Percentiles rank a stretch among this genome's conserved stretches.
Evolutionary conservation across 75 land plant genomes (phyloP).

Genomic region (Sequoia sempervirens): DNA sequence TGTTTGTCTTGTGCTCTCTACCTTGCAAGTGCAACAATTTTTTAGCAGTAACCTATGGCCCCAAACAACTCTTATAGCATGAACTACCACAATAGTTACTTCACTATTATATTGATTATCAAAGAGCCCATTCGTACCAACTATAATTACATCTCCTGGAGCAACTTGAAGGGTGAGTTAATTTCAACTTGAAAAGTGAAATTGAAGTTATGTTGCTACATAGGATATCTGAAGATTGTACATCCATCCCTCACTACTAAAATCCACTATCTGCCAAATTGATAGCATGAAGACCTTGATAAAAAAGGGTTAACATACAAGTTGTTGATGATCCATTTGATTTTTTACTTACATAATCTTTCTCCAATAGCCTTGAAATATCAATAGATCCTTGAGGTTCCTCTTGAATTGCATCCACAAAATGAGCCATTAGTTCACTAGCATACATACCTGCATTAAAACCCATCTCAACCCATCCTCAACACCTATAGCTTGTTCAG

Average conservation of each 20-base stretch:
- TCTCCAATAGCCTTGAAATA: slow-evolving; percentile 74
- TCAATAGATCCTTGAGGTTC: slow-evolving; percentile 83
- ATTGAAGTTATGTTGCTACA: slow-evolving; percentile 90
- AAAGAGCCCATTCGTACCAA: slow-evolving; percentile 96
- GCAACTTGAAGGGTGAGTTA: slow-evolving; percentile 79
- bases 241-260: slow-evolving; percentile 72
- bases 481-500: slow-evolving; percentile 85
- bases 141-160: slow-evolving; percentile 89
- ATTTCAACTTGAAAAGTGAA: slow-evolving; percentile 85
- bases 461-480: slow-evolving; percentile 93
- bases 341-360: slow-evolving; percentile 79
- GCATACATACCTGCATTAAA: slow-evolving; percentile 89
- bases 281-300: slow-evolving; percentile 81
- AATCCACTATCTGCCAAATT: slow-evolving; percentile 97
- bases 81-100: slow-evolving; percentile 78
- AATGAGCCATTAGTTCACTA: slow-evolving; percentile 82
- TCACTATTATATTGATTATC: slow-evolving; percentile 90
- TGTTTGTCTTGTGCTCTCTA: slow-evolving; percentile 74
- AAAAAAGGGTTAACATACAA: slow-evolving; percentile 88
- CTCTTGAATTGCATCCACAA: slow-evolving; percentile 65
- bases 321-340: slow-evolving; percentile 96
- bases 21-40: slow-evolving; percentile 85
- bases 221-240: slow-evolving; percentile 75
- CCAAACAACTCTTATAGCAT: slow-evolving; percentile 74
- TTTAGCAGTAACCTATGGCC: slow-evolving; percentile 88